These are phyloP conservation scores for Castanea sativa DNA, from an alignment of 306 rosid species.

Conservation along the genomic window DNA sequence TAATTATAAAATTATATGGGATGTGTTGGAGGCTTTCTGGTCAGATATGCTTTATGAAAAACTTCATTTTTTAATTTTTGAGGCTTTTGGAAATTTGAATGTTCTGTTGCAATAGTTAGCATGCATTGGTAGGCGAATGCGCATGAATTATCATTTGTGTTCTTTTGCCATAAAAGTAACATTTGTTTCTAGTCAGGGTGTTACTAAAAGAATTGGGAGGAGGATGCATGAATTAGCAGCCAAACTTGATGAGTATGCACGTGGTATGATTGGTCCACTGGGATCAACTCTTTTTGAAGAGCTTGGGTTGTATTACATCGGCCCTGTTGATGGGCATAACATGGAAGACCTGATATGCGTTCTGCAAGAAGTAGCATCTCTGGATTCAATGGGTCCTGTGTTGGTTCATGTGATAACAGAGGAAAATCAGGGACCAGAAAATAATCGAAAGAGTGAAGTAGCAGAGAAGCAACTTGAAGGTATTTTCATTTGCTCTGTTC, in stretches of 20 bases:
- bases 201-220: constrained; percentile 80
- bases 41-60: background rate
- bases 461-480: constrained; percentile 44
- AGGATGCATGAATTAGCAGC: constrained; percentile 97
- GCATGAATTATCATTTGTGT: background rate
- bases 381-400: constrained; percentile 93
- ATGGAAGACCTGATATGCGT: constrained; percentile 76
- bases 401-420: constrained; percentile 84
- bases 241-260: constrained; percentile 95
- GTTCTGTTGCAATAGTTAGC: background rate
- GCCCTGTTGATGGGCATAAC: constrained; percentile 94
- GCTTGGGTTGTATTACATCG: constrained; percentile 94
- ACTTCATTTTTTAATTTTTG: background rate
- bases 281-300: constrained; percentile 97
- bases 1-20: background rate
- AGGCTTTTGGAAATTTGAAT: background rate
- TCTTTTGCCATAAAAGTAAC: constrained; percentile 3
- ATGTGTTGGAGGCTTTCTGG: background rate
- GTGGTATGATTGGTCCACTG: constrained; percentile 91
- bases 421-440: constrained; percentile 55
- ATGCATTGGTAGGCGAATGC: background rate
- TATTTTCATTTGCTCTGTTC: constrained; percentile 20
- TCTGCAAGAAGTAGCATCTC: constrained; percentile 83
- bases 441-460: constrained; percentile 29
- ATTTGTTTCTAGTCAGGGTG: constrained; percentile 48